These are phyloP conservation scores for Fusarium sp. DNA, from an alignment of 2,329 filamentous ascomycete genomes.

Conservation along the genomic window DNA sequence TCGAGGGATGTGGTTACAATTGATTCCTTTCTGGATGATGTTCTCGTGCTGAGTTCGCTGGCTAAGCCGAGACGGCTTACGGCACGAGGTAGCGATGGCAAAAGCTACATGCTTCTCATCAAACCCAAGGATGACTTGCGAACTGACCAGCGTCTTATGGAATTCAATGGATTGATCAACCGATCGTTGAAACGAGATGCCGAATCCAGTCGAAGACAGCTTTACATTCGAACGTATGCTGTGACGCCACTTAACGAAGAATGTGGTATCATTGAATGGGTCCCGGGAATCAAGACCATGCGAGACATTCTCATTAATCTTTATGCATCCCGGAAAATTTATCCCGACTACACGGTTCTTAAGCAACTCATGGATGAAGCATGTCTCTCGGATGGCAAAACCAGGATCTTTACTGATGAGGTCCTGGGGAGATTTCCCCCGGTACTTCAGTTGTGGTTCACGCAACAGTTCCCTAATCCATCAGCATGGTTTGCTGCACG, in stretches of 20 bases:
- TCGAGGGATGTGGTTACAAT: slow-evolving; percentile 89
- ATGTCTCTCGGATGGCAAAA: slow-evolving; percentile 67
- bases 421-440: slow-evolving; percentile 78
- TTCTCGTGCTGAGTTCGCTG: slow-evolving; percentile 88
- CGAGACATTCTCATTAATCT: slow-evolving; percentile 87
- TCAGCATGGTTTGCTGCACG: slow-evolving; percentile 92
- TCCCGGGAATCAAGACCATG: slow-evolving; percentile 93
- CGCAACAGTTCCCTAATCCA: slow-evolving; percentile 93
- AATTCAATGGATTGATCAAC: slow-evolving; percentile 99
- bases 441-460: slow-evolving; percentile 93
- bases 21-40: slow-evolving; percentile 83
- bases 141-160: slow-evolving; percentile 98
- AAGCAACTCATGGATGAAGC: slow-evolving; percentile 73
- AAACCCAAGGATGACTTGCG: slow-evolving; percentile 98
- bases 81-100: slow-evolving; percentile 89
- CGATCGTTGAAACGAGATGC: slow-evolving; percentile 91
- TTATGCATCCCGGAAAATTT: slow-evolving; percentile 80
- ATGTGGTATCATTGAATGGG: slow-evolving; percentile 98
- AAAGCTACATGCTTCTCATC: slow-evolving; percentile 88
- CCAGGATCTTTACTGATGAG: slow-evolving; percentile 76
- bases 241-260: slow-evolving; percentile 98
- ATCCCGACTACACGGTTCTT: slow-evolving; percentile 77
- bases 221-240: slow-evolving; percentile 97
- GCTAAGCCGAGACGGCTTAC: slow-evolving; percentile 93
- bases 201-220: slow-evolving; percentile 87